Percentiles rank a stretch among this genome's conserved stretches.
Evolutionary conservation across 257 asterid genomes (phyloP).

Genomic region (Buddleja alternifolia): DNA sequence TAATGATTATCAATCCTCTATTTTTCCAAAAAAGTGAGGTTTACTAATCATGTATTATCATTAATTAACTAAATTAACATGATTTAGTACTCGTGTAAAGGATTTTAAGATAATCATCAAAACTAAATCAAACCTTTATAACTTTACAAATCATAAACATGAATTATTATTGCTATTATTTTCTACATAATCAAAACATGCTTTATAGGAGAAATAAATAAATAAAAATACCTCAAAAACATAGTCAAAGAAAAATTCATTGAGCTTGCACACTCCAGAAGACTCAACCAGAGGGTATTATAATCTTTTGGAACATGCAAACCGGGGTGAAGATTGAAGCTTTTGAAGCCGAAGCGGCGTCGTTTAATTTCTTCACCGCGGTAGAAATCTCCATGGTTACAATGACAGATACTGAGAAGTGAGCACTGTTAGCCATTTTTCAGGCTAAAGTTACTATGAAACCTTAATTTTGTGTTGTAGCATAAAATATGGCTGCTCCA

Average conservation of each 20-base stretch:
- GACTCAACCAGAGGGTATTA: background rate
- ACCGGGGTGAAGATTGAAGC: background rate
- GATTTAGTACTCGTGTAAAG: no score
- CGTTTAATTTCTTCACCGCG: background rate
- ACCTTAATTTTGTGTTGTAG: background rate
- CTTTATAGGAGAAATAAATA: background rate
- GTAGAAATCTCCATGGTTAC: conserved; percentile 30
- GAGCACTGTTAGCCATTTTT: conserved; percentile 43
- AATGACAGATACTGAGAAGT: conserved; percentile 53
- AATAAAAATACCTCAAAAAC: background rate
- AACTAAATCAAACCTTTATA: no score
- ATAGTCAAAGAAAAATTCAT: background rate
- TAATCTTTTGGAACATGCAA: background rate
- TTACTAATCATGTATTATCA: no score
- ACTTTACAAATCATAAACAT: no score
- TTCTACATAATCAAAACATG: background rate
- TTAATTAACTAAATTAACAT: no score
- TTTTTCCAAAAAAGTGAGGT: no score
- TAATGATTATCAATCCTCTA: no score
- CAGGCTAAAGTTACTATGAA: conserved; percentile 3
- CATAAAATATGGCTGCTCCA: conserved; percentile 13
- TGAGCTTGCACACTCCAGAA: background rate
- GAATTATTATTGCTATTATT: no score
- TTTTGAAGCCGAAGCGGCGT: background rate
- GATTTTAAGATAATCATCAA: no score